Conservation (phyloP, 2,329 filamentous ascomycete genomes). For the Xylariaceae sp. region DNA sequence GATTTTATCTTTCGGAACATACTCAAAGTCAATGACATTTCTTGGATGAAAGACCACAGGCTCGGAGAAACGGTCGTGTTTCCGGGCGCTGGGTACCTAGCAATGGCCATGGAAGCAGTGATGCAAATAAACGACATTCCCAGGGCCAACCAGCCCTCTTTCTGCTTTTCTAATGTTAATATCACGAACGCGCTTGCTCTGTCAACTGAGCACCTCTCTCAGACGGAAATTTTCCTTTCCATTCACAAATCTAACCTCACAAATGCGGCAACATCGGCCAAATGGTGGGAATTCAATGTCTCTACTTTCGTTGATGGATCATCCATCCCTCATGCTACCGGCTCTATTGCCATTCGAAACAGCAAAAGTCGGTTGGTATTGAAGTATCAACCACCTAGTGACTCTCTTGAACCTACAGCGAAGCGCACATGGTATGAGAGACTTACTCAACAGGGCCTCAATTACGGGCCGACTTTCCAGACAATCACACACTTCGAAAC, state of each 20-base stretch:
- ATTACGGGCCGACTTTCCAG: slow-evolving; percentile 16
- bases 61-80: slow-evolving; percentile 4
- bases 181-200: slow-evolving; percentile 8
- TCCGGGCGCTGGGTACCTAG: slow-evolving; percentile 7
- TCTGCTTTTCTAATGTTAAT: slow-evolving; percentile 3
- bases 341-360: slow-evolving; percentile 3
- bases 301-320: not conserved
- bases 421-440: slow-evolving; percentile 18
- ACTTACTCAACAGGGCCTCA: slow-evolving; percentile 11
- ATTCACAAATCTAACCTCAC: slow-evolving; percentile 3
- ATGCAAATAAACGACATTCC: not conserved
- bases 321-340: slow-evolving; percentile 7
- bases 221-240: slow-evolving; percentile 7
- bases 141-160: not conserved
- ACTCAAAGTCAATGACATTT: not conserved
- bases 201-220: not conserved
- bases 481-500: slow-evolving; percentile 8
- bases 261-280: slow-evolving; percentile 2
- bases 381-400: slow-evolving; percentile 1
- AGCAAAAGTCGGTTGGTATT: not conserved
- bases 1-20: slow-evolving; percentile 13
- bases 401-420: slow-evolving; percentile 9
- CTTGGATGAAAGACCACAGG: slow-evolving; percentile 18
- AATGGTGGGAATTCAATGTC: slow-evolving; percentile 15
- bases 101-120: slow-evolving; percentile 2